A percentile compares a stretch with the other conserved stretches of the same genome.
Evolutionary conservation across 2,329 filamentous ascomycete genomes (phyloP).

Genomic region (Akanthomyces muscarius): DNA sequence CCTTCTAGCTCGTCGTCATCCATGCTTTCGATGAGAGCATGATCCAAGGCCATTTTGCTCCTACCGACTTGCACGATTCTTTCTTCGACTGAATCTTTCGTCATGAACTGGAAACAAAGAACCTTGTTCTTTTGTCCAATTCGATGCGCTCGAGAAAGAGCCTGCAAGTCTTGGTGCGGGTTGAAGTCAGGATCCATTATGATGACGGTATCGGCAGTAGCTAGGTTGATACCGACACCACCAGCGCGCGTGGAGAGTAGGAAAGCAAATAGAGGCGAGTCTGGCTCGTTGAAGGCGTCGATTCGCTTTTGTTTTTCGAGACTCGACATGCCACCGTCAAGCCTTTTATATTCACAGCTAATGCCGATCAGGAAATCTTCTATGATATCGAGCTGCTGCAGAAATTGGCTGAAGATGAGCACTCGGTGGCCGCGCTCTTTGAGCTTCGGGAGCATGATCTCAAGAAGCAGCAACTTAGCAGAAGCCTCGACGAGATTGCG

Average conservation of each 20-base stretch:
- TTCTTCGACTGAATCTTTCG: constrained; percentile 83
- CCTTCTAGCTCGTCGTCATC: constrained; percentile 75
- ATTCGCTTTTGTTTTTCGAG: constrained; percentile 92
- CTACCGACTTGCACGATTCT: constrained; percentile 94
- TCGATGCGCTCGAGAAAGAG: constrained; percentile 86
- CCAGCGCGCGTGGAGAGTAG: constrained; percentile 90
- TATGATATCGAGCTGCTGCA: constrained; percentile 80
- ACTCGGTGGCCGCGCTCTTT: constrained; percentile 83
- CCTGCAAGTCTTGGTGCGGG: constrained; percentile 95
- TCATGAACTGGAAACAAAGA: constrained; percentile 91
- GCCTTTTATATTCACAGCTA: constrained; percentile 67
- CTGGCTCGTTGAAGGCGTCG: constrained; percentile 83
- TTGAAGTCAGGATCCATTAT: constrained; percentile 98
- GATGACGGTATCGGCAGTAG: constrained; percentile 95
- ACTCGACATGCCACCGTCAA: constrained; percentile 79
- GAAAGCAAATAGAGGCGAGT: constrained; percentile 83
- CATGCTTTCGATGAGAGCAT: constrained; percentile 90
- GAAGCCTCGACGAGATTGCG: constrained; percentile 88
- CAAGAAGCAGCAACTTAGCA: constrained; percentile 78
- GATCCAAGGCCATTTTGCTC: constrained; percentile 93
- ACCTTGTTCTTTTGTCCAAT: constrained; percentile 97
- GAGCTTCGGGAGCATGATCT: constrained; percentile 82
- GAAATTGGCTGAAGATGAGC: constrained; percentile 92
- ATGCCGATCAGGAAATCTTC: constrained; percentile 86
- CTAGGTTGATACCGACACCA: constrained; percentile 95